Base-by-base conservation (phyloP, 2,329 filamentous ascomycete species). In the Alternaria longipes region DNA sequence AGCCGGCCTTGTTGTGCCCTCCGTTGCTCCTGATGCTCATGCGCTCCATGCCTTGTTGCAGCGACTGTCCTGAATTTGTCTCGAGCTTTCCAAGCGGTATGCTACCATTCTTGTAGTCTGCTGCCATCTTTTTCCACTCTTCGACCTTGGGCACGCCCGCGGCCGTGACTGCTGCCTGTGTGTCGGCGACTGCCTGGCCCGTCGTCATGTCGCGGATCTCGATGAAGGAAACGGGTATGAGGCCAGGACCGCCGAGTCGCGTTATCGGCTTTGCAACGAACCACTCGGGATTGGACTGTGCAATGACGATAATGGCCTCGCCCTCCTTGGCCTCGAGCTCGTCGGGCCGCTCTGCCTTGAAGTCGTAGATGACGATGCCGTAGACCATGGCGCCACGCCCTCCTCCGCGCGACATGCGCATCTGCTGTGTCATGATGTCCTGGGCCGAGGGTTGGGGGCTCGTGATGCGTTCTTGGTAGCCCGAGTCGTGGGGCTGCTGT, bases 111-210 rank as follows among this genome's bases (percentile, higher is more conserved):
- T 99, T 99, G 82, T 99, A 99, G 66, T 97, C 94, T 57, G 94
- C 94, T 0, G 95, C 94, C 93, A 97, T 97, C 82, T 96, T 97
- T 84, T 99, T 99, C 95, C 95, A 99, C 74, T 99, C 95, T 76
- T 99, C 95, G 4, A 99, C 95, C 73, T 90, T 91, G 12, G 95
- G 95, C 8, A 99, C 94, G 20, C 94, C 94, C 2, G 95, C 95
- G 70, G 90, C 89, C 71, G 89, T 88, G 57, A 99, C 92, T 1
- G 95, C 94, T 30, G 94, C 94, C 26, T 91, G 85, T 0, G 94
- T 89, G 78, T 98, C 93, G 18, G 86, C 79, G 1, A 97, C 93
- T 0, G 94, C 86, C 68, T 91, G 88, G 52, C 94, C 93, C 1
- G 92, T 93, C 5, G 89, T 88, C 91, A 97, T 97, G 78, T 98